Base-by-base conservation (phyloP, 495 filamentous ascomycete species). In the Cudoniella acicularis region DNA sequence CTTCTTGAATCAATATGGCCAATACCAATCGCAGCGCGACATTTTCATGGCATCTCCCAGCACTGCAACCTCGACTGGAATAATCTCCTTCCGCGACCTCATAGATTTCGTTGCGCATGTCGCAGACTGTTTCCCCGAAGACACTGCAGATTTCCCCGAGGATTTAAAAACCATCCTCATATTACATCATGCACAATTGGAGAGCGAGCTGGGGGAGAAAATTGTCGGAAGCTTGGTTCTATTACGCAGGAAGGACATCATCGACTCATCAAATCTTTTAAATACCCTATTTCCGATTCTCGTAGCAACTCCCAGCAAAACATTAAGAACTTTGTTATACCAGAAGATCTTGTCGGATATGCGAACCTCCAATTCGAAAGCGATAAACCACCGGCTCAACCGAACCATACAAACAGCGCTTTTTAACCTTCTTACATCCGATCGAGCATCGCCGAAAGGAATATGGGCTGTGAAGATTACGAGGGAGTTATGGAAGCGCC, bases 401-500 rank as follows among this genome's bases (percentile, higher is more conserved):
- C 82, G 88, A 36, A 92, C 89, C 4, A 89, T 96, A 63, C 94
- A 98, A 71, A 92, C 88, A 1, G 91, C 92, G 18, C 80, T 98
- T 46, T 94, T 90, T 75, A 94, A 96, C 70, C 79, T 99, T 27
- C 81, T 98, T 22, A 90, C 87, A 17, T 87, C 87, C 2, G 92
- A 99, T 69, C 81, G 88, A 43, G 81, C 87, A 22, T 92, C 90
- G 1, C 80, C 87, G 17, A 93, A 95, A 69, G 91, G 89, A 16
- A 76, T 97, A 53, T 99, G 95, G 94, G 92, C 95, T 3, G 90
- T 96, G 45, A 96, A 93, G 68, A 73, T 96, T 45, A 91, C 90
- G 24, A 80, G 89, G 61, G 91, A 95, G 72, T 70, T 95, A 63
- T 96, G 91, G 91, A 91, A 87, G 69, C 77, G 92, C 49, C 85